These are phyloP conservation scores for Penicillium daleae DNA, from an alignment of 495 filamentous ascomycete species.

Conservation along the genomic window DNA sequence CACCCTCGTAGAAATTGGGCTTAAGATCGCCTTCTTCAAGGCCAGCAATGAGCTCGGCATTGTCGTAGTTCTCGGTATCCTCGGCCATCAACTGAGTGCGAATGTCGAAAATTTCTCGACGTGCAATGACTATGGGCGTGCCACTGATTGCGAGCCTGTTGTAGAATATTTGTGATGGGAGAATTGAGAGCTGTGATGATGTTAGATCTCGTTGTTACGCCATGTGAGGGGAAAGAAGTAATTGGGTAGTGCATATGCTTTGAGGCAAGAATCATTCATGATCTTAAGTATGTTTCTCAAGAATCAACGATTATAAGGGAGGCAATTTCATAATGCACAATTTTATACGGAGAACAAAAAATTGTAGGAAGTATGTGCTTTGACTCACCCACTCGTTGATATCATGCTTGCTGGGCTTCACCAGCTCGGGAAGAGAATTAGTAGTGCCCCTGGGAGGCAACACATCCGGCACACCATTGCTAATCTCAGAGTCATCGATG, in stretches of 20 bases:
- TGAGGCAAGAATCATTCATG: neutral
- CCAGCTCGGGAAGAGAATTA: constrained; percentile 36
- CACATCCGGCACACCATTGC: constrained; percentile 26
- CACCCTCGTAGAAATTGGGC: constrained; percentile 92
- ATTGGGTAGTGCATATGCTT: neutral
- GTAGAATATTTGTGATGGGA: constrained; percentile 82
- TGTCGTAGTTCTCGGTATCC: constrained; percentile 56
- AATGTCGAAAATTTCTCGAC: constrained; percentile 91
- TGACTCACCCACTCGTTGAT: constrained; percentile 53
- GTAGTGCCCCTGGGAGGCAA: constrained; percentile 5
- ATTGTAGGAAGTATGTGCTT: neutral
- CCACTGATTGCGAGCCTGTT: constrained; percentile 57
- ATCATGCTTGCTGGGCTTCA: constrained; percentile 45
- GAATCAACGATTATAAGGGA: neutral
- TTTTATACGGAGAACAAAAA: neutral
- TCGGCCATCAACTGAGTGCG: constrained; percentile 93
- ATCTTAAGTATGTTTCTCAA: neutral
- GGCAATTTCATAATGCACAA: neutral
- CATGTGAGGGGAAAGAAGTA: neutral
- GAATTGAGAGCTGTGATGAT: constrained; percentile 60
- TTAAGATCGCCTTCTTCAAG: constrained; percentile 83
- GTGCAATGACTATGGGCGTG: constrained; percentile 63
- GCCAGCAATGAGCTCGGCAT: constrained; percentile 53
- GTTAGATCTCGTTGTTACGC: constrained; percentile 38
- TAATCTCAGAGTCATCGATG: constrained; percentile 50